Percentiles rank a stretch among this genome's conserved stretches.
These are phyloP conservation scores for Gynostemma pentaphyllum DNA, from an alignment of 306 rosid genomes.

Conservation along the genomic window DNA sequence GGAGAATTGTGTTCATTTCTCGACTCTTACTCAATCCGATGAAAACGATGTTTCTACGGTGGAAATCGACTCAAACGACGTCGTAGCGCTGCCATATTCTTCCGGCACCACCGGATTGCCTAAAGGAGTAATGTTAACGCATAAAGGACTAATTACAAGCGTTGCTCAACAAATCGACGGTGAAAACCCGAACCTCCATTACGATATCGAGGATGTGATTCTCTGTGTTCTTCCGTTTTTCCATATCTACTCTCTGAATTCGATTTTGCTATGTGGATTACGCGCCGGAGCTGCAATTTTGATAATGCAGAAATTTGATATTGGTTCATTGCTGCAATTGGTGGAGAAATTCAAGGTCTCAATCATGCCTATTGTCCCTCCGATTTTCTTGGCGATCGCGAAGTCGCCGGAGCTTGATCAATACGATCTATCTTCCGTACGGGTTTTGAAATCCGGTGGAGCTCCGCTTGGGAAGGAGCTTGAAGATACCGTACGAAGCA, in stretches of 20 bases:
- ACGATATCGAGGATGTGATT: slow-evolving; percentile 31
- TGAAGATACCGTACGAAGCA: slow-evolving; percentile 36
- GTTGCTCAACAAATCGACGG: slow-evolving; percentile 79
- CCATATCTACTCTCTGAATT: slow-evolving; percentile 67
- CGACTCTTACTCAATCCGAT: slow-evolving; percentile 21
- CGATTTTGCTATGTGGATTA: slow-evolving; percentile 54
- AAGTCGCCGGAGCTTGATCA: slow-evolving; percentile 32
- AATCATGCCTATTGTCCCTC: slow-evolving; percentile 50
- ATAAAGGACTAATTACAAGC: slow-evolving; percentile 59
- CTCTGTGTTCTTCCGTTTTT: slow-evolving; percentile 64
- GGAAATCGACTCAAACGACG: slow-evolving; percentile 30
- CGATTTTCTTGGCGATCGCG: slow-evolving; percentile 46
- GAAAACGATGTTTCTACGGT: slow-evolving; percentile 16
- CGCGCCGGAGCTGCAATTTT: slow-evolving; percentile 56
- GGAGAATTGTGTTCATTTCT: slow-evolving; percentile 33
- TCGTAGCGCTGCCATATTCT: slow-evolving; percentile 71
- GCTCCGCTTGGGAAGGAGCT: slow-evolving; percentile 78
- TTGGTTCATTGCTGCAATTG: slow-evolving; percentile 24
- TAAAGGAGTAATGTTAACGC: slow-evolving; percentile 79
- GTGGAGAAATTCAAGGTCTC: slow-evolving; percentile 32
- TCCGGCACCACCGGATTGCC: slow-evolving; percentile 75
- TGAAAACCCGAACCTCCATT: slow-evolving; percentile 62
- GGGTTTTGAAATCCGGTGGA: slow-evolving; percentile 55
- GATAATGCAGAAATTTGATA: slow-evolving; percentile 61
- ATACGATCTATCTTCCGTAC: slow-evolving; percentile 46